Evolutionary conservation across 257 asterid species (phyloP), one percentile per base, ranked within the genome.

Genomic region (Fraxinus anomala): DNA sequence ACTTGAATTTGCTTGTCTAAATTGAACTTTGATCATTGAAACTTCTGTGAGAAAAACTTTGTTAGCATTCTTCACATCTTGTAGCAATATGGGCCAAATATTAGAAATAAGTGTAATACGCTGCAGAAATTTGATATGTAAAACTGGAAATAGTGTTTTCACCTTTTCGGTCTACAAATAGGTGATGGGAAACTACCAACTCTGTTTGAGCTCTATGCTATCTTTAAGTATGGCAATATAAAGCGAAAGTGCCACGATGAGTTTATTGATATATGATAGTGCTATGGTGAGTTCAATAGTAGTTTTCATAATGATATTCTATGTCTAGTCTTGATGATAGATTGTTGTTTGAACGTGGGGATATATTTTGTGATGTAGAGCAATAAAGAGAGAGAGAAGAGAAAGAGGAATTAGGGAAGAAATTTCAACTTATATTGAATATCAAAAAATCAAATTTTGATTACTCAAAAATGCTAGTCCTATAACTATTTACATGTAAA

Each of bases 31-130:
- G 59, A 59, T 74, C 39, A 56, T 74, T 36, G 30, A 37, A 67
- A 30, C 36, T 6, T 67, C 72, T 66, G n/a, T 44, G 9, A 34
- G 54, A 63, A 49, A 23, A 40, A 21, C 6, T 61, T 42, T 42
- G 77, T 42, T 42, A 31, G 70, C 61, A 61, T 56, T 76, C 49
- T 70, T 73, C 77, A 30, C 49, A 73, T 40, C n/a, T 72, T 23
- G 30, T 75, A 17, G 77, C 63, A 73, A 39, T 8, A 16, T 30
- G 59, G 66, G 37, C 42, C 42, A 49, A 56, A 74, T 24, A 9
- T 67, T 67, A 23, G 3, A 13, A 47, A 47, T 47, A 47, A 47
- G n/a, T 39, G 47, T 2, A 47, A 47, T 66, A 16, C 23, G 39
- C 9, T 37, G 66, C 16, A 23, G n/a, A 16, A 14, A 26, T 28